Conservation (phyloP, 225 moss, liverwort and hornwort species). For the Bryum argenteum region DNA sequence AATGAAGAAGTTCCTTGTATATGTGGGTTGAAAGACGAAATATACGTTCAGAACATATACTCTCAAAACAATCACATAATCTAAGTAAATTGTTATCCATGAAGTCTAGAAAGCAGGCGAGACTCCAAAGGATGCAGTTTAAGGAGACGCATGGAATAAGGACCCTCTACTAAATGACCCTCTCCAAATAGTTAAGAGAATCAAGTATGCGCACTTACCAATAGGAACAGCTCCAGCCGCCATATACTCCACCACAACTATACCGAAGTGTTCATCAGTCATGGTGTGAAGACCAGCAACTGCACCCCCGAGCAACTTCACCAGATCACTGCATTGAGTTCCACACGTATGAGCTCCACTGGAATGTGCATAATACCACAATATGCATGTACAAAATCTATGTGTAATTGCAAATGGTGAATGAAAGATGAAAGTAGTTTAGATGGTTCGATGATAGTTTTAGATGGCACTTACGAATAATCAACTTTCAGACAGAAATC, state of each 20-base stretch:
- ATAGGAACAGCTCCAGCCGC: conserved; percentile 93
- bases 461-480: conserved; percentile 50
- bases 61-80: too few relatives aligned
- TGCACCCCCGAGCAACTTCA: conserved; percentile 75
- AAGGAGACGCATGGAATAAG: too few relatives aligned
- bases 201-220: conserved; percentile 45
- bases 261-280: conserved; percentile 98
- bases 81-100: too few relatives aligned
- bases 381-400: conserved; percentile 8
- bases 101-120: too few relatives aligned
- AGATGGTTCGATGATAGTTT: not conserved
- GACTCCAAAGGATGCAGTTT: too few relatives aligned
- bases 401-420: too few relatives aligned
- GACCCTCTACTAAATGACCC: too few relatives aligned
- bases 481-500: conserved; percentile 76
- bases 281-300: conserved; percentile 89
- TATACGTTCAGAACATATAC: too few relatives aligned
- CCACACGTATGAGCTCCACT: conserved; percentile 2
- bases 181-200: conserved; percentile 13
- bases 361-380: not conserved
- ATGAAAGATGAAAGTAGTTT: too few relatives aligned
- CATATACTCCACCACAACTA: conserved; percentile 97
- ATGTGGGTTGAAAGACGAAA: too few relatives aligned
- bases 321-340: conserved; percentile 51
- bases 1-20: too few relatives aligned